Percentiles rank a stretch among this genome's conserved stretches.
phyloP scores from a whole-genome alignment of 1,284 basidiomycete species.

The Rhodotorula glutinis region DNA sequence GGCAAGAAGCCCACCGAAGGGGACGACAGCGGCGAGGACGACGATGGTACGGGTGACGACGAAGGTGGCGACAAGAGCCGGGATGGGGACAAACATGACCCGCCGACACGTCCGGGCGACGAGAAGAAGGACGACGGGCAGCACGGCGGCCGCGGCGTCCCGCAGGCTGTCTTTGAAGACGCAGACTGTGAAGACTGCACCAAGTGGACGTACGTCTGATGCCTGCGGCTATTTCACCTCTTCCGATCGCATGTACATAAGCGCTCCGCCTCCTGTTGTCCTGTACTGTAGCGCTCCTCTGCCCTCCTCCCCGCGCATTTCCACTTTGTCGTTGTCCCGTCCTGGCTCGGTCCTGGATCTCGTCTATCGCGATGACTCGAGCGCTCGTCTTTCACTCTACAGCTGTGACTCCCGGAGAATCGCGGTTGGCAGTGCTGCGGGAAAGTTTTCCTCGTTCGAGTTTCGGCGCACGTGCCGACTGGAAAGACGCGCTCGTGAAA shows the following conservation, averaged over 20 bases:
- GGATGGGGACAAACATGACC: neutral
- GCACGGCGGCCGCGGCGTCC: conserved; percentile 39
- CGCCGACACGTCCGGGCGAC: conserved; percentile 11
- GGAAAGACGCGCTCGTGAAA: no score
- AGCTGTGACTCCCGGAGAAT: no score
- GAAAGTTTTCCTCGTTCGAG: neutral
- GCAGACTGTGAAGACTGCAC: conserved; percentile 43
- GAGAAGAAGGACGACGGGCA: conserved; percentile 34
- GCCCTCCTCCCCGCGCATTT: neutral
- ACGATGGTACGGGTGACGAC: no score
- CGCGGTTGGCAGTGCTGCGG: no score
- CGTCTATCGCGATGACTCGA: no score
- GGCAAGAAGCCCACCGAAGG: conserved; percentile 1
- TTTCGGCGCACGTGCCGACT: neutral
- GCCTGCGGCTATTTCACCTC: neutral
- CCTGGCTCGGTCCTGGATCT: no score
- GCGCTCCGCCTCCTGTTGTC: no score
- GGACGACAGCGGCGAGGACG: neutral
- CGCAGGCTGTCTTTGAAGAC: conserved; percentile 37
- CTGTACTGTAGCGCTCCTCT: no score
- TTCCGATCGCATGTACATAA: no score
- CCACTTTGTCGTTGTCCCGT: neutral
- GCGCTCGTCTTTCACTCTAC: no score
- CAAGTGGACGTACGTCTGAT: conserved; percentile 38
- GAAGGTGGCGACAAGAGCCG: neutral